A percentile compares a stretch with the other conserved stretches of the same genome.
These are phyloP conservation scores for Picea abies DNA, from an alignment of 83 land plant species.

Conservation along the genomic window DNA sequence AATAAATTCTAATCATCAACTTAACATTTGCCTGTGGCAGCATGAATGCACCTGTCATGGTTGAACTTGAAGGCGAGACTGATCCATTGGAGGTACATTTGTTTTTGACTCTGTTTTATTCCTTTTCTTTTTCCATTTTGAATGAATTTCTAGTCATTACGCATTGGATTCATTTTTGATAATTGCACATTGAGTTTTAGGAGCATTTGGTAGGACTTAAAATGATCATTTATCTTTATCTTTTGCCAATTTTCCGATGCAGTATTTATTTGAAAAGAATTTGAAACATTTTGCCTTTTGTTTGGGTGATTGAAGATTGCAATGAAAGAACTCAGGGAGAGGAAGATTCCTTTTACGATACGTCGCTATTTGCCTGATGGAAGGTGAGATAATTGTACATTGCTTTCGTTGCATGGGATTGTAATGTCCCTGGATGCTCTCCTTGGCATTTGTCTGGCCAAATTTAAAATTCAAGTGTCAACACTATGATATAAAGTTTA, in stretches of 20 bases:
- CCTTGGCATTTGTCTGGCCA: too few relatives aligned
- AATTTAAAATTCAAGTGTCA: too few relatives aligned
- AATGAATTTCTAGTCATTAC: not conserved
- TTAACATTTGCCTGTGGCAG: slow-evolving; percentile 40
- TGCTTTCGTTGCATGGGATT: not conserved
- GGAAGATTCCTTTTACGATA: slow-evolving; percentile 96
- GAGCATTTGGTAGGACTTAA: not conserved
- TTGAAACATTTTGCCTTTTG: not conserved
- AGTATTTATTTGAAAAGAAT: not conserved
- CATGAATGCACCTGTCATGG: slow-evolving; percentile 99
- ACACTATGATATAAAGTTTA: too few relatives aligned
- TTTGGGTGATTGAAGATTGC: slow-evolving; percentile 68
- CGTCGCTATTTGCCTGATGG: slow-evolving; percentile 96
- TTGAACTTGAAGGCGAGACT: slow-evolving; percentile 96
- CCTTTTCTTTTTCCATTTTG: not conserved
- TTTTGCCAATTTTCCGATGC: not conserved
- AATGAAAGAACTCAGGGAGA: slow-evolving; percentile 94
- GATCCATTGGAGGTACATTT: slow-evolving; percentile 90
- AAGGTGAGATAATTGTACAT: slow-evolving; percentile 47
- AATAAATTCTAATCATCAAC: not conserved
- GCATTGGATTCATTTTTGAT: not conserved
- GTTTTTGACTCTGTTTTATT: not conserved
- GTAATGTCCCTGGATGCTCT: too few relatives aligned
- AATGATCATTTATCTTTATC: not conserved
- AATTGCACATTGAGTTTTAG: not conserved